Evolutionary conservation across 192 early-diverging fungal genomes (phyloP), one percentile per base, ranked within the genome.

Genomic region (Backusella mclennaniae): DNA sequence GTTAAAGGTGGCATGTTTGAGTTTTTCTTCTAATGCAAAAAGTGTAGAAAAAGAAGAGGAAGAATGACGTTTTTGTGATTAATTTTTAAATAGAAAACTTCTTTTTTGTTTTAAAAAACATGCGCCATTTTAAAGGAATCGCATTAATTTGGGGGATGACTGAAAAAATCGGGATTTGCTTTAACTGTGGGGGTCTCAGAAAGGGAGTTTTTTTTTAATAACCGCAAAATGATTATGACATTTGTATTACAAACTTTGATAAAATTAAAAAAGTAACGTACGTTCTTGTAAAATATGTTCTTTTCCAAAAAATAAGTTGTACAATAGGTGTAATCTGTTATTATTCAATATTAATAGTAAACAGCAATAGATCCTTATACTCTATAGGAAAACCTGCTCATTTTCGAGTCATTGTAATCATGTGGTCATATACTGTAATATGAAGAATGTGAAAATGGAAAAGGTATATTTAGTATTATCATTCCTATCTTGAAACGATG

Each of bases 1-100:
- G 77, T 78, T 26, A 78, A 72, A 21, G 46, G 72, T 19, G 69
- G 38, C 69, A 71, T 71, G 4, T 1, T n/a, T 68, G 26, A 26
- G 26, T 33, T 9, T 29, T 35, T 14, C 15, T 33, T 33, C 33
- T n/a, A 67, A 26, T 19, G 12, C 8, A 67, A 33, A 33, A 35
- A 35, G 33, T 29, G 66, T 9, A 21, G 17, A 21, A 26, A 9
- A 23, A 59, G 21, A 56, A 56, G n/a, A 59, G 11, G 11, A n/a
- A 59, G n/a, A 63, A 63, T 63, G 23, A 59, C 21, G 56, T 59
- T 59, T 29, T 23, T 23, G 23, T 59, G 11, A 59, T 59, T 9
- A 6, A 23, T 12, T 59, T 21, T 11, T 26, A 59, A 59, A 59
- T 12, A 59, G 23, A 59, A 59, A 59, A 26, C 21, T 49, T 49